Base-by-base conservation (phyloP, 305 asterid genomes). In the Fraxinus platypoda region DNA sequence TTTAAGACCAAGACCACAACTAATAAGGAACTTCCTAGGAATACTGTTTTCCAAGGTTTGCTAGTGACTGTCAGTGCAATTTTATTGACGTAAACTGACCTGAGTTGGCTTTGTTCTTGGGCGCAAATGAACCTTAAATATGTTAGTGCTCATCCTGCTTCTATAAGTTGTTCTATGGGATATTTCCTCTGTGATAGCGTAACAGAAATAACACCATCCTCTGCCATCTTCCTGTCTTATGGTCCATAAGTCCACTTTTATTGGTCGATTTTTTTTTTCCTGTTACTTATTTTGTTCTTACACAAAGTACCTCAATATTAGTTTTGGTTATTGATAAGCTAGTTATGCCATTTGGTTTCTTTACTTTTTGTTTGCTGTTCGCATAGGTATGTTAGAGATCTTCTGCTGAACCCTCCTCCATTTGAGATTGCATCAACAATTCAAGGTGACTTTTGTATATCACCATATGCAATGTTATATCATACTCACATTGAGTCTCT, bases 381-480 rank as follows among this genome's bases (percentile, higher is more conserved):
- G 82, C 75, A 70, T 85, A 96, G 99, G 97, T 96, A 92, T 81
- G 83, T 93, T 75, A 93, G 97, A 87, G 97, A 94, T 84, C 94
- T 96, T 73, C 97, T 96, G 86, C 88, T 96, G 89, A 96, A 96
- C 85, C 99, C 99, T 85, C 99, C 99, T 80, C 86, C 98, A 26
- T 93, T 91, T 83, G 98, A 91, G 83, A 91, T 93, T 84, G 98
- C 99, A 62, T 86, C 93, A 75, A 87, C 84, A 78, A 90, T 96
- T 81, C 99, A 94, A 91, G 97, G 99, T 89, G 79, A 83, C 83
- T 81, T 49, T 37, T 59, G 21, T 66, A 8, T 12, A 34, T 75
- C 31, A 19, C 43, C 52, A 76, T 3, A 70, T 71, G 38, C 75
- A 70, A 28, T 28, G 38, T 70, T 70, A 30, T 30, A 8, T 70